Percentiles rank a stretch among this genome's conserved stretches.
Evolutionary conservation across 2,329 filamentous ascomycete genomes (phyloP).

Genomic region (Nemania sp.): DNA sequence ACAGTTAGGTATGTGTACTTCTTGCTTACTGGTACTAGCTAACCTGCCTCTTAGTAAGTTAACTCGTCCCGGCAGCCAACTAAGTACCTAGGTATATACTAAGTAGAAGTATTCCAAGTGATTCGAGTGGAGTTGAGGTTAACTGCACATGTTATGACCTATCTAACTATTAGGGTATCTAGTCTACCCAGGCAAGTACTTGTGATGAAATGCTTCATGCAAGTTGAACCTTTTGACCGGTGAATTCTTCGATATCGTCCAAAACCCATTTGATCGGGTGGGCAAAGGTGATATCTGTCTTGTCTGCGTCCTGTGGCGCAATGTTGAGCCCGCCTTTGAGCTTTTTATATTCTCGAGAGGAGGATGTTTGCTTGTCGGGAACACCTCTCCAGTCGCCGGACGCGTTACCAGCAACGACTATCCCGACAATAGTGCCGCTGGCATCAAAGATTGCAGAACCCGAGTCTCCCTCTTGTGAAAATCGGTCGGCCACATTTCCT

Average conservation of each 20-base stretch:
- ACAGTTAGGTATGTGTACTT: background rate
- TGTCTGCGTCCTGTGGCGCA: conserved; percentile 16
- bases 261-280: conserved; percentile 20
- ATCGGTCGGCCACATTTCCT: background rate
- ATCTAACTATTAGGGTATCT: too few relatives aligned
- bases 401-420: conserved; percentile 14
- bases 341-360: conserved; percentile 4
- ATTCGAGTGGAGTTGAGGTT: too few relatives aligned
- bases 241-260: conserved; percentile 20
- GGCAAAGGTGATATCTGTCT: conserved; percentile 22
- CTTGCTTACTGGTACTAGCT: conserved; percentile 4
- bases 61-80: too few relatives aligned
- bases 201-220: too few relatives aligned
- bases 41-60: background rate
- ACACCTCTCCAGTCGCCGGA: conserved; percentile 15
- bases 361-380: conserved; percentile 6
- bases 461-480: conserved; percentile 14
- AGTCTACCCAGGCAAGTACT: too few relatives aligned
- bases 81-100: too few relatives aligned
- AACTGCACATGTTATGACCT: too few relatives aligned
- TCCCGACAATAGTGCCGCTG: conserved; percentile 1
- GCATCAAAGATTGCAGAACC: conserved; percentile 16
- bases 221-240: conserved; percentile 13
- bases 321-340: conserved; percentile 4
- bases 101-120: too few relatives aligned